Conservation (phyloP, 257 asterid species). For the Ligustrum vulgare region DNA sequence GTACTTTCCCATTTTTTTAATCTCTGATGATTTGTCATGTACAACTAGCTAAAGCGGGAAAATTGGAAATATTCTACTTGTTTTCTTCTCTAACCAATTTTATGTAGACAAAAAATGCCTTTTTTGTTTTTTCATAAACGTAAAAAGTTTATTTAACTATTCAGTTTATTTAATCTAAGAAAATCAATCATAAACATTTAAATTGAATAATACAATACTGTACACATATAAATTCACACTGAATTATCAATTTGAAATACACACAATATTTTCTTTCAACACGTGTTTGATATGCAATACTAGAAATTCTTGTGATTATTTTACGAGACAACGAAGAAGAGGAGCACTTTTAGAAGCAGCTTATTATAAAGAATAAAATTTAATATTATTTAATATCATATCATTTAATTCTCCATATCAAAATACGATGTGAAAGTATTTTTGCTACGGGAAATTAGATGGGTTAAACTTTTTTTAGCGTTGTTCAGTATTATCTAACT, state of each 20-base stretch:
- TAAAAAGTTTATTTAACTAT: not conserved
- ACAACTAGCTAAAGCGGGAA: not conserved
- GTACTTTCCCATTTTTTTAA: constrained; percentile 1
- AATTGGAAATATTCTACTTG: not conserved
- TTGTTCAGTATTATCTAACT: not conserved
- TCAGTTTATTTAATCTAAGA: not conserved
- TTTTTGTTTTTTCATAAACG: not conserved
- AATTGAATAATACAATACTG: not conserved
- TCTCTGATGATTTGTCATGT: not conserved
- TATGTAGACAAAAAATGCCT: no score
- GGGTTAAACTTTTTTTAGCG: not conserved
- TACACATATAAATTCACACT: not conserved
- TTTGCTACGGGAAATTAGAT: no score
- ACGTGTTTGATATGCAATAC: not conserved
- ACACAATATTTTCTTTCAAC: not conserved
- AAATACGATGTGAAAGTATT: not conserved
- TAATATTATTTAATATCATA: not conserved
- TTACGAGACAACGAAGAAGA: no score
- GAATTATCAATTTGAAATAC: no score
- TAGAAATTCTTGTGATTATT: not conserved
- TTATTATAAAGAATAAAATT: not conserved
- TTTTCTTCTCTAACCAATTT: not conserved
- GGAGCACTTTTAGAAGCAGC: no score
- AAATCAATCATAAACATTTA: not conserved
- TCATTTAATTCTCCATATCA: not conserved